Evolutionary conservation across 192 early-diverging fungal species (phyloP).

Genomic region (Coemansia sp.): DNA sequence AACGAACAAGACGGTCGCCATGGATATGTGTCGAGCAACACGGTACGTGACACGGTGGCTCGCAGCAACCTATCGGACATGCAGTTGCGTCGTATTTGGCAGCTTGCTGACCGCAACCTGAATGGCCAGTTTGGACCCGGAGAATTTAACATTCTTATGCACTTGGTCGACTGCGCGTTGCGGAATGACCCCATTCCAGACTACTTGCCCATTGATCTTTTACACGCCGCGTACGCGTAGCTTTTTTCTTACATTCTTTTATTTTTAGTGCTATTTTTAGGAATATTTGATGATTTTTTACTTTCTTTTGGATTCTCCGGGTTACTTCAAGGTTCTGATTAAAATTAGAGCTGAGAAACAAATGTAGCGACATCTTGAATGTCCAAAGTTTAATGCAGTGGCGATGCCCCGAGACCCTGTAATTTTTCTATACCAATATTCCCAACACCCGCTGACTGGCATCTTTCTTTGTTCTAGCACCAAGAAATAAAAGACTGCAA

Average conservation of each 20-base stretch:
- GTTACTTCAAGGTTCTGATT: not conserved
- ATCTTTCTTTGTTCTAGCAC: too few relatives aligned
- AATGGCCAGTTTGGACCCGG: constrained; percentile 39
- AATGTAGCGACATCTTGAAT: too few relatives aligned
- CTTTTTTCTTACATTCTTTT: not conserved
- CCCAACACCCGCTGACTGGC: too few relatives aligned
- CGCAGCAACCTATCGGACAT: constrained; percentile 30
- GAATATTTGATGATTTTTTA: not conserved
- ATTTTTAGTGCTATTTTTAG: not conserved
- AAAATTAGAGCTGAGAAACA: too few relatives aligned
- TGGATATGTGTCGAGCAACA: constrained; percentile 20
- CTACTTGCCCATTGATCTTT: constrained; percentile 26
- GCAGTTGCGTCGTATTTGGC: constrained; percentile 36
- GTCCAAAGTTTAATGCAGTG: too few relatives aligned
- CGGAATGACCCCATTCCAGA: constrained; percentile 34
- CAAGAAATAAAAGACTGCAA: too few relatives aligned
- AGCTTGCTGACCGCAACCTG: constrained; percentile 33
- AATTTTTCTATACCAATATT: too few relatives aligned
- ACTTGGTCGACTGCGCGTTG: constrained; percentile 33
- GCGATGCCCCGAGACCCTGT: too few relatives aligned
- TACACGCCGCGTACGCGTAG: constrained; percentile 32
- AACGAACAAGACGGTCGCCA: constrained; percentile 24
- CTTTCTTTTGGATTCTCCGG: not conserved
- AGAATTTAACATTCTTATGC: constrained; percentile 47
- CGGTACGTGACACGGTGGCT: constrained; percentile 27